These are phyloP conservation scores for Ziziphus jujuba DNA, from an alignment of 306 rosid genomes.

Conservation along the genomic window DNA sequence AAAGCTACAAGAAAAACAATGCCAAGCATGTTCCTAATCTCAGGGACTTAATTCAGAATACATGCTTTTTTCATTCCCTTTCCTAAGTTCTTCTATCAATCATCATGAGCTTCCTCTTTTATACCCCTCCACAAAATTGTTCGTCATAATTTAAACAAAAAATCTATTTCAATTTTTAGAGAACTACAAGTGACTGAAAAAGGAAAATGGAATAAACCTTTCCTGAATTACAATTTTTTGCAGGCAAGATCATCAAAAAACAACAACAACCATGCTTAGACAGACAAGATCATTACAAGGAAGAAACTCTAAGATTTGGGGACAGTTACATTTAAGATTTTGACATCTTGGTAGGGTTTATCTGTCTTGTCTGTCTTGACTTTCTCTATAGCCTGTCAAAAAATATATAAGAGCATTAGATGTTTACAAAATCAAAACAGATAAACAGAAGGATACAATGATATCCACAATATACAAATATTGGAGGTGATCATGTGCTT, in stretches of 20 bases:
- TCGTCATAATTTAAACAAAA: no score
- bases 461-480: not conserved
- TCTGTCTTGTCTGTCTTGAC: slow-evolving; percentile 87
- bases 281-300: not conserved
- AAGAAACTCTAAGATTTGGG: slow-evolving; percentile 71
- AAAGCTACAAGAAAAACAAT: no score
- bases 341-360: slow-evolving; percentile 92
- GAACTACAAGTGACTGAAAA: no score
- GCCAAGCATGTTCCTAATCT: no score
- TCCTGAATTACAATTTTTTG: no score
- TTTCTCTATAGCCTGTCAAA: slow-evolving; percentile 78
- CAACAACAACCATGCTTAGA: not conserved
- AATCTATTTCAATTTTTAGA: no score
- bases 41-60: no score
- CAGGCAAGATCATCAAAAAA: not conserved
- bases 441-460: not conserved
- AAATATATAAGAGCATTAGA: slow-evolving; percentile 4
- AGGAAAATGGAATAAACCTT: no score
- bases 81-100: no score
- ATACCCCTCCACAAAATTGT: no score
- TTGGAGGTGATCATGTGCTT: not conserved
- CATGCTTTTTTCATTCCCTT: no score
- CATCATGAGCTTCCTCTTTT: no score
- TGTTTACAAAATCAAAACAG: not conserved
- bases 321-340: slow-evolving; percentile 86